Evolutionary conservation across 2,329 filamentous ascomycete genomes (phyloP).

Genomic region (Aspergillus phoenicis): DNA sequence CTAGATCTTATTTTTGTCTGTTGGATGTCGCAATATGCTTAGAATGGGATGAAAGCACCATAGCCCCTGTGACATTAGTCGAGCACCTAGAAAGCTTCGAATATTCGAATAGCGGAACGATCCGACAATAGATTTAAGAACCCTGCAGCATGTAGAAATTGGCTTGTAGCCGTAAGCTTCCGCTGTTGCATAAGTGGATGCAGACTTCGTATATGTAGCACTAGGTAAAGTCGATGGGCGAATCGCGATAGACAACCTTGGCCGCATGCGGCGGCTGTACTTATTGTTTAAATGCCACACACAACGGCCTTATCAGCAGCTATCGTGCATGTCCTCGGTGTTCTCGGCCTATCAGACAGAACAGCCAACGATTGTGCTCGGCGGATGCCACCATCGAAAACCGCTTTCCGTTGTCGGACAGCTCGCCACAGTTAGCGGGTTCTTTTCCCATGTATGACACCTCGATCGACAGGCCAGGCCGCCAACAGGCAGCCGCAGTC

Average conservation of each 20-base stretch:
- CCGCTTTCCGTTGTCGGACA: constrained; percentile 1
- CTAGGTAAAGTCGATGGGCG: neutral
- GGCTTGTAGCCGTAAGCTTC: neutral
- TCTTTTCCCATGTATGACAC: neutral
- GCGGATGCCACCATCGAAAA: neutral
- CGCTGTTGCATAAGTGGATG: too few relatives aligned
- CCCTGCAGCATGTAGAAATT: neutral
- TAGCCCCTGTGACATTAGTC: too few relatives aligned
- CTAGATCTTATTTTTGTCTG: too few relatives aligned
- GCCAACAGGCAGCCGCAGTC: neutral
- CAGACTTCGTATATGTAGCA: neutral
- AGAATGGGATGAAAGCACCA: too few relatives aligned
- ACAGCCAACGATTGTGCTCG: neutral
- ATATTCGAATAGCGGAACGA: neutral
- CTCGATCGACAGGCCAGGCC: neutral
- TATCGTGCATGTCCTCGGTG: neutral
- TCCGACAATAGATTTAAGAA: neutral
- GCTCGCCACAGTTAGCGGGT: neutral
- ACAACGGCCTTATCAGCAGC: neutral
- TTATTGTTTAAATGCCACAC: neutral
- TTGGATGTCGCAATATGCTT: too few relatives aligned
- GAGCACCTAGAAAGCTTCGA: too few relatives aligned
- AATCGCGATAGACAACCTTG: neutral
- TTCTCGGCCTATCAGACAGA: constrained; percentile 1
- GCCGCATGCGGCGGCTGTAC: neutral